Evolutionary conservation across 2,329 filamentous ascomycete species (phyloP), one percentile per base, ranked within the genome.

Genomic region (Dichotomopilus funicola): DNA sequence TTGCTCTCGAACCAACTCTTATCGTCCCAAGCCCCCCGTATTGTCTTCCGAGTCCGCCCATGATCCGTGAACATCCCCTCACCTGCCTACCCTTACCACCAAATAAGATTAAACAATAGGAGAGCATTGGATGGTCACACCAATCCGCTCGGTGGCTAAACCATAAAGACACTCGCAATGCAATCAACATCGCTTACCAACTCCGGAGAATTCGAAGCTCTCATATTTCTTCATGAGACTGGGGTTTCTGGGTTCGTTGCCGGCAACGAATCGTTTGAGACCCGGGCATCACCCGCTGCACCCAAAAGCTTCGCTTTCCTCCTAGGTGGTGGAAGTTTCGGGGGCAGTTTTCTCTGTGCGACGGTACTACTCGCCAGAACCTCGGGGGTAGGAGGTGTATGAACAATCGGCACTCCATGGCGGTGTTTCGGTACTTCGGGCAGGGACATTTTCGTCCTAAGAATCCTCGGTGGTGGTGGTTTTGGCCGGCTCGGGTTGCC

Each of bases 351-450:
- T 52, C 64, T 65, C 55, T 61, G 48, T 52, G 61, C 46, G 36
- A 27, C 19, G 2, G 54, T 45, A 37, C 62, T 54, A 53, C 56
- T 58, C 6, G 54, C 34, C 34, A 61, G 56, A 10, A 62, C 6
- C 2, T 37, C 53, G 35, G 53, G 49, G 10, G 61, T 40, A 4
- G 57, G 31, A 6, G 58, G 13, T 27, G 19, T 27, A 10, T 56
- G 44, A 47, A 53, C 40, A 48, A 70, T 66, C 1, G 77, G 77
- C 4, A 73, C 68, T 6, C 81, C 80, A 56, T 83, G 80, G 2
- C 78, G 72, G 58, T 83, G 80, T 62, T 72, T 80, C 1, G 81
- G 81, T 19, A 84, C 78, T 47, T 74, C 75, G 2, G 81, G 81
- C 4, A 80, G 67, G 2, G 72, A 72, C 62, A 76, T 80, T 65